Percentiles rank a stretch among this genome's conserved stretches.
Evolutionary conservation across 2,329 filamentous ascomycete species (phyloP).

Genomic region (Peltaster fructicola): DNA sequence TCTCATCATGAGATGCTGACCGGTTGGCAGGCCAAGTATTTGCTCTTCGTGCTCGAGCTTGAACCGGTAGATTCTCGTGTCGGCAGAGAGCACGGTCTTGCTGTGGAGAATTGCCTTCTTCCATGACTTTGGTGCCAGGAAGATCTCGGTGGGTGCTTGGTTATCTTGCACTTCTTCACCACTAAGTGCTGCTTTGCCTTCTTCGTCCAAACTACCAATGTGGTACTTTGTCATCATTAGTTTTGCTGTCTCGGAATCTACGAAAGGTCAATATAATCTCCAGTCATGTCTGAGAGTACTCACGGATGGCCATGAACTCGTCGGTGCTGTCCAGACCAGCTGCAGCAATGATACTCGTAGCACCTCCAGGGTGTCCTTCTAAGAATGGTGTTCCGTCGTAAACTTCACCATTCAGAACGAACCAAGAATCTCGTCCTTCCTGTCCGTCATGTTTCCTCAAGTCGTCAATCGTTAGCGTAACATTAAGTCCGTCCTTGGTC

Average conservation of each 20-base stretch:
- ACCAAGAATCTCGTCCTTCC: constrained; percentile 62
- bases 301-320: constrained; percentile 83
- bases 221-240: constrained; percentile 77
- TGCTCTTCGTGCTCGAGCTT: constrained; percentile 55
- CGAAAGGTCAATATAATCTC: neutral
- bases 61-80: constrained; percentile 71
- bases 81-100: constrained; percentile 54
- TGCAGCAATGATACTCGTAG: constrained; percentile 63
- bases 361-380: constrained; percentile 69
- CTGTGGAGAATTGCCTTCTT: constrained; percentile 50
- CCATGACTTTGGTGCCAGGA: constrained; percentile 59
- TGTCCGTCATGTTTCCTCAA: constrained; percentile 49
- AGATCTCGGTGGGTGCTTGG: constrained; percentile 36
- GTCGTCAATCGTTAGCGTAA: constrained; percentile 51
- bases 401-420: constrained; percentile 73
- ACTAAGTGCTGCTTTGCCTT: constrained; percentile 35
- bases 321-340: constrained; percentile 72
- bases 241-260: constrained; percentile 83
- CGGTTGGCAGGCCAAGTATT: constrained; percentile 57
- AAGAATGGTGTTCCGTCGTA: constrained; percentile 74
- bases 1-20: constrained; percentile 75
- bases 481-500: constrained; percentile 49
- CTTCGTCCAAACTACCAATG: constrained; percentile 55
- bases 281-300: constrained; percentile 21
- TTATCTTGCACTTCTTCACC: constrained; percentile 26